These are phyloP conservation scores for Venturia effusa DNA, from an alignment of 2,329 filamentous ascomycete species.

Conservation along the genomic window DNA sequence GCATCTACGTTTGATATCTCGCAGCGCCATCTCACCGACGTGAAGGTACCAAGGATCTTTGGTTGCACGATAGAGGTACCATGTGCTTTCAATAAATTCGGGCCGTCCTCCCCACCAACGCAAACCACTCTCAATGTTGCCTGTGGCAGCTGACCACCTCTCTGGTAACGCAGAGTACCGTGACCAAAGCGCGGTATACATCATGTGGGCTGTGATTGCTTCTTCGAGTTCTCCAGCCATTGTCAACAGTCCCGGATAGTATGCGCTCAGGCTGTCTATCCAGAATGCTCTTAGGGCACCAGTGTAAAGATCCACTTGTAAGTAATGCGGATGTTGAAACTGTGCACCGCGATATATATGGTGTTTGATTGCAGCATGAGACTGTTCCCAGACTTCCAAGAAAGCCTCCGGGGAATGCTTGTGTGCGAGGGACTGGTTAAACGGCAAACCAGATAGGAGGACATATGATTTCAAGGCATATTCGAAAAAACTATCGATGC, in stretches of 20 bases:
- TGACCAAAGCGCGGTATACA: constrained; percentile 91
- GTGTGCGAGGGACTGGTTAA: constrained; percentile 28
- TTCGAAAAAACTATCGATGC: constrained; percentile 97
- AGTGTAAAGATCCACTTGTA: constrained; percentile 79
- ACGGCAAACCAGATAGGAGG: constrained; percentile 61
- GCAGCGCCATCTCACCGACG: constrained; percentile 88
- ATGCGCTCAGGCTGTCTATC: constrained; percentile 93
- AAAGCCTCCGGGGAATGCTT: constrained; percentile 66
- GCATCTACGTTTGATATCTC: constrained; percentile 79
- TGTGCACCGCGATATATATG: constrained; percentile 72
- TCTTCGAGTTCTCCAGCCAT: constrained; percentile 84
- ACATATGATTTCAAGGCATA: constrained; percentile 94
- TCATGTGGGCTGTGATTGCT: constrained; percentile 77
- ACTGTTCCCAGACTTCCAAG: constrained; percentile 70
- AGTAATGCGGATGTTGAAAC: constrained; percentile 81
- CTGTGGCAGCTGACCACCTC: constrained; percentile 79
- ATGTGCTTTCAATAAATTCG: constrained; percentile 95
- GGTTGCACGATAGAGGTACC: constrained; percentile 89
- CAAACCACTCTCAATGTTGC: constrained; percentile 73
- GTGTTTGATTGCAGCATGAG: constrained; percentile 76
- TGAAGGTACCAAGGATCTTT: constrained; percentile 93
- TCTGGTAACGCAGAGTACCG: constrained; percentile 90
- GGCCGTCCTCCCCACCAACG: constrained; percentile 93
- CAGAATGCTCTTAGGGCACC: constrained; percentile 83
- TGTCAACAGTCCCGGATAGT: constrained; percentile 81